These are phyloP conservation scores for Globisporangium polare DNA, from an alignment of 352 stramenopile species.

Conservation along the genomic window DNA sequence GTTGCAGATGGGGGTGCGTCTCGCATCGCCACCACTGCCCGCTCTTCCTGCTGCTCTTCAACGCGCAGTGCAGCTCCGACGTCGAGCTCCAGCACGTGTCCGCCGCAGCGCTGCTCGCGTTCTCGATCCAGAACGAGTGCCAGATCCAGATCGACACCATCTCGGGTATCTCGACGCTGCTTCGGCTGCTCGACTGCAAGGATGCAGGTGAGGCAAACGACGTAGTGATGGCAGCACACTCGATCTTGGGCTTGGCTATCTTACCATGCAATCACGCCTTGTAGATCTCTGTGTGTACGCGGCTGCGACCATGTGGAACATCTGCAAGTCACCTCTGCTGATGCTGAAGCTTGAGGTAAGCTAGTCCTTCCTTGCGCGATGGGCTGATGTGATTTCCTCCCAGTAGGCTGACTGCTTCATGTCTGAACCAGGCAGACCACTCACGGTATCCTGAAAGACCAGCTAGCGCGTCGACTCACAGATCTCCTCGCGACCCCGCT, in stretches of 20 bases:
- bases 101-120: slow-evolving; percentile 52
- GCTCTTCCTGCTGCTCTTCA: slow-evolving; percentile 45
- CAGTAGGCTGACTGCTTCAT: not conserved
- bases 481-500: slow-evolving; percentile 48
- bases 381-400: not conserved
- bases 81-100: slow-evolving; percentile 36
- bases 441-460: slow-evolving; percentile 58
- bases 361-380: no score
- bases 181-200: slow-evolving; percentile 39
- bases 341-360: slow-evolving; percentile 64
- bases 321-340: slow-evolving; percentile 58
- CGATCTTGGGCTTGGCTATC: not conserved
- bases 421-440: slow-evolving; percentile 30
- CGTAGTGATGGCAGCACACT: not conserved
- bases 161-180: slow-evolving; percentile 34
- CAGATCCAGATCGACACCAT: slow-evolving; percentile 64
- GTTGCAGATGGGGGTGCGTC: slow-evolving; percentile 53
- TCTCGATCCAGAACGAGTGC: slow-evolving; percentile 67
- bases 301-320: slow-evolving; percentile 60
- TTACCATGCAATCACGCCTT: not conserved
- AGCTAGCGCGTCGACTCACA: slow-evolving; percentile 46
- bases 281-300: slow-evolving; percentile 43
- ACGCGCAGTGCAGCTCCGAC: slow-evolving; percentile 25
- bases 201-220: slow-evolving; percentile 23
- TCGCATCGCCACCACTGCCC: slow-evolving; percentile 70